Percentiles rank a stretch among this genome's conserved stretches.
These are phyloP conservation scores for Emmonsia crescens DNA, from an alignment of 2,329 filamentous ascomycete genomes.

Conservation along the genomic window DNA sequence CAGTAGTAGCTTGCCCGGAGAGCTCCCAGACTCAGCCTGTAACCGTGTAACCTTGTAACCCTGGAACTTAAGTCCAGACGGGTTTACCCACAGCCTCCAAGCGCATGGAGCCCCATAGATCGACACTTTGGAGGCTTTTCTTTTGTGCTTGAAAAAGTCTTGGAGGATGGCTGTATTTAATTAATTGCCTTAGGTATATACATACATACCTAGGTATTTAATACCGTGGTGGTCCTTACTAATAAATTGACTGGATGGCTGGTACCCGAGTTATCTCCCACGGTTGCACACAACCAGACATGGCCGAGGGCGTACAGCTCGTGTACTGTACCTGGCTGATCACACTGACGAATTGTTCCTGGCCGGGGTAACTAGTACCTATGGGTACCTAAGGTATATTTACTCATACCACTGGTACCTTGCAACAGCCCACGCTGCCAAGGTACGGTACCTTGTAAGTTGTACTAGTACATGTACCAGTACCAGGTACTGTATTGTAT, in stretches of 20 bases:
- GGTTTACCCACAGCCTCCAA: neutral
- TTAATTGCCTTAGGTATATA: neutral
- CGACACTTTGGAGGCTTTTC: neutral
- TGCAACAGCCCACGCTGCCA: neutral
- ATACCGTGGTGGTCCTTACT: neutral
- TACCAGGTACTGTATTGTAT: neutral
- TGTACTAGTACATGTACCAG: neutral
- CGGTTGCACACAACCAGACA: neutral
- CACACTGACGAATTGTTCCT: neutral
- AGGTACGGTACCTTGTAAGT: neutral
- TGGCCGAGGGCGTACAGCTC: neutral
- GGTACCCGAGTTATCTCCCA: neutral
- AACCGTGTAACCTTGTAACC: neutral
- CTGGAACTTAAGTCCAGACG: neutral
- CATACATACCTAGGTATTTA: neutral
- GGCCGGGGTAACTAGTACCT: neutral
- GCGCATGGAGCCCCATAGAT: slow-evolving; percentile 4
- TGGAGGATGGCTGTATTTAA: neutral
- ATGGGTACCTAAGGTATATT: too few relatives aligned
- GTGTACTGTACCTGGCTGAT: neutral
- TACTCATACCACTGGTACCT: neutral
- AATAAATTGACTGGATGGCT: neutral
- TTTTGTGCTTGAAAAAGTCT: neutral
- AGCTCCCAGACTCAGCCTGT: neutral
- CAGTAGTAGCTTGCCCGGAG: neutral